A percentile compares a stretch with the other conserved stretches of the same genome.
phyloP scores from a whole-genome alignment of 768 basidiomycete species.

The Clavulina sp. region DNA sequence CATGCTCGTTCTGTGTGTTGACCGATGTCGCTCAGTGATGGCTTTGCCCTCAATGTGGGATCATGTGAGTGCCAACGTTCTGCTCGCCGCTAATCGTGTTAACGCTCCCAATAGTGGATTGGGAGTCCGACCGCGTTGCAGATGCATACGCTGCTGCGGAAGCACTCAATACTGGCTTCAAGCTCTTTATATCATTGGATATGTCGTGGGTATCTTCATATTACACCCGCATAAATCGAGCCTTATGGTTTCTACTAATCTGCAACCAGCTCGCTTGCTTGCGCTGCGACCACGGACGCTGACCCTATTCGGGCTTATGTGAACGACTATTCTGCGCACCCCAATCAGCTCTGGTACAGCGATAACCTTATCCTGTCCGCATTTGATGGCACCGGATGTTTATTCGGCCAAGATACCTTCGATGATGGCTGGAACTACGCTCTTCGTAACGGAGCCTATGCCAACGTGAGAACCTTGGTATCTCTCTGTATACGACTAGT shows the following conservation, averaged over 20 bases:
- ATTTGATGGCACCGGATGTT: constrained; percentile 53
- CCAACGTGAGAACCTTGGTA: constrained; percentile 7
- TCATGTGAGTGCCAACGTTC: constrained; percentile 22
- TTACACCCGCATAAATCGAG: constrained; percentile 17
- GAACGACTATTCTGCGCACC: constrained; percentile 33
- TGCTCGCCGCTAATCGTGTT: no score
- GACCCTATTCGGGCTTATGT: constrained; percentile 35
- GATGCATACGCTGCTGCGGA: constrained; percentile 46
- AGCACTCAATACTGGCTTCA: constrained; percentile 28
- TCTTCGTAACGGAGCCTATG: constrained; percentile 26
- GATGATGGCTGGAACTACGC: constrained; percentile 37
- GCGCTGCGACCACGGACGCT: constrained; percentile 31
- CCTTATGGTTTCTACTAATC: constrained; percentile 3
- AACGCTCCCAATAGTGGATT: no score
- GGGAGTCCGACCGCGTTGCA: constrained; percentile 43
- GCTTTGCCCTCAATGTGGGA: constrained; percentile 44
- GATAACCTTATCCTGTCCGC: constrained; percentile 46
- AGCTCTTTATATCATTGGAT: constrained; percentile 62
- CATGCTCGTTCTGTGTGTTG: no score
- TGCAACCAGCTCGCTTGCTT: constrained; percentile 28
- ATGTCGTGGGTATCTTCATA: constrained; percentile 18
- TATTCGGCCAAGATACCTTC: constrained; percentile 38
- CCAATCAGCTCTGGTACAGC: constrained; percentile 41
- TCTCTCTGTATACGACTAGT: not conserved
- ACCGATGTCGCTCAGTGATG: no score